Evolutionary conservation across 2,329 filamentous ascomycete species (phyloP).

Genomic region (Hymenoscyphus scutula): DNA sequence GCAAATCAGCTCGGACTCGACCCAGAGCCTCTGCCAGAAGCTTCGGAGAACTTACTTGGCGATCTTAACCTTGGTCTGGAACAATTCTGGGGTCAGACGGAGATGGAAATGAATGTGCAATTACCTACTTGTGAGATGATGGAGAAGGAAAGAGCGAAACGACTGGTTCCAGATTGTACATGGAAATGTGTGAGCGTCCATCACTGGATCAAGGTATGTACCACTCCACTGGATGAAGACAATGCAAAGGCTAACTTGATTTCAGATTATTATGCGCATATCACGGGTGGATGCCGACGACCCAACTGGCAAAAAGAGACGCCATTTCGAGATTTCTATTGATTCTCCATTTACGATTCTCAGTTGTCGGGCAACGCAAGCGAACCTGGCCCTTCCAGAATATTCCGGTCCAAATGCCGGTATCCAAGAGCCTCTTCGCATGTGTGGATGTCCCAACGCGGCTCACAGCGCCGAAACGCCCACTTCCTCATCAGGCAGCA

Average conservation of each 20-base stretch:
- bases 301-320: slow-evolving; percentile 54
- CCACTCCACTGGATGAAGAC: neutral
- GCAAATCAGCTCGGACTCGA: slow-evolving; percentile 54
- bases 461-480: slow-evolving; percentile 33
- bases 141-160: slow-evolving; percentile 58
- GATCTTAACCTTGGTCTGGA: slow-evolving; percentile 56
- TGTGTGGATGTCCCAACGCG: slow-evolving; percentile 65
- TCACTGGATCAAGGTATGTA: slow-evolving; percentile 71
- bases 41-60: slow-evolving; percentile 61
- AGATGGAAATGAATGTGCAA: slow-evolving; percentile 74
- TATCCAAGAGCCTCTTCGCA: slow-evolving; percentile 41
- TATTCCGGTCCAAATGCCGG: slow-evolving; percentile 54
- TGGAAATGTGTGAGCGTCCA: slow-evolving; percentile 73
- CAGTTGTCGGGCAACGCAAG: slow-evolving; percentile 68
- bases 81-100: slow-evolving; percentile 58
- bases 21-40: slow-evolving; percentile 30
- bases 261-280: slow-evolving; percentile 68
- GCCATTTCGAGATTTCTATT: slow-evolving; percentile 76
- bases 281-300: slow-evolving; percentile 66
- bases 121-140: slow-evolving; percentile 68
- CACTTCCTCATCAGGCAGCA: slow-evolving; percentile 43
- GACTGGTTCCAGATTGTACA: slow-evolving; percentile 69
- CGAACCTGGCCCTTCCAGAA: slow-evolving; percentile 67
- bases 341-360: slow-evolving; percentile 75
- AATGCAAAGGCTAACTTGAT: neutral